Evolutionary conservation across 768 basidiomycete genomes (phyloP).

Genomic region (Kwoniella mangroviensis): DNA sequence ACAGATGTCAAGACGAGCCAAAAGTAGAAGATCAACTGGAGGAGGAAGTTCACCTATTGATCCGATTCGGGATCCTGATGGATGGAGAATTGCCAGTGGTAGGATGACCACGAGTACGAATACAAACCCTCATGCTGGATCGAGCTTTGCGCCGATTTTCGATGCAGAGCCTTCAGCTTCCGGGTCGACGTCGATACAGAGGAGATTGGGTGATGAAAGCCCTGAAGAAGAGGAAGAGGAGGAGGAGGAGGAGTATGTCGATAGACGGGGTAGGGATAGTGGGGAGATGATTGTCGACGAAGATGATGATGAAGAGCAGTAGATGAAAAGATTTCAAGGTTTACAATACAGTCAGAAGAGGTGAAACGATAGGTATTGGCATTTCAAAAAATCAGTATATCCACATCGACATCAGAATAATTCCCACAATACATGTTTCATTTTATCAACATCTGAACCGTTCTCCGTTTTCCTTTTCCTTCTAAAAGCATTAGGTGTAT

Average conservation of each 20-base stretch:
- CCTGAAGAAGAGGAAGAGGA: slow-evolving; percentile 1
- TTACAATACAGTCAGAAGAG: neutral
- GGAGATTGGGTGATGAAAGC: neutral
- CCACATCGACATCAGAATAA: too few species aligned
- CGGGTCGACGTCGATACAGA: neutral
- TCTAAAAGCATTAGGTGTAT: too few species aligned
- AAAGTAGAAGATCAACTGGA: neutral
- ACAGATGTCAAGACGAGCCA: neutral
- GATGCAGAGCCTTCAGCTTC: slow-evolving; percentile 29
- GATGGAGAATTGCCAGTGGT: neutral
- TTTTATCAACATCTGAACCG: too few species aligned
- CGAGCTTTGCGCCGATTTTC: slow-evolving; percentile 35
- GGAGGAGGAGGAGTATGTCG: neutral
- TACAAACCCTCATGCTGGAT: neutral
- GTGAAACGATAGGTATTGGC: too few species aligned
- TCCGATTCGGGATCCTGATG: neutral
- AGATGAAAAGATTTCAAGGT: too few species aligned
- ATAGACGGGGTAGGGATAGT: neutral
- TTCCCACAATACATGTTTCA: too few species aligned
- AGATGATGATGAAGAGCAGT: neutral
- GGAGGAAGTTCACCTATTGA: neutral
- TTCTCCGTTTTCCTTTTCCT: too few species aligned
- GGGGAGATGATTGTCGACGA: slow-evolving; percentile 1
- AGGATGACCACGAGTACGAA: neutral
- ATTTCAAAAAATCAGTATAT: too few species aligned